A percentile compares a stretch with the other conserved stretches of the same genome.
These are phyloP conservation scores for Dillenia turbinata DNA, from an alignment of 164 flowering plant genomes.

Conservation along the genomic window DNA sequence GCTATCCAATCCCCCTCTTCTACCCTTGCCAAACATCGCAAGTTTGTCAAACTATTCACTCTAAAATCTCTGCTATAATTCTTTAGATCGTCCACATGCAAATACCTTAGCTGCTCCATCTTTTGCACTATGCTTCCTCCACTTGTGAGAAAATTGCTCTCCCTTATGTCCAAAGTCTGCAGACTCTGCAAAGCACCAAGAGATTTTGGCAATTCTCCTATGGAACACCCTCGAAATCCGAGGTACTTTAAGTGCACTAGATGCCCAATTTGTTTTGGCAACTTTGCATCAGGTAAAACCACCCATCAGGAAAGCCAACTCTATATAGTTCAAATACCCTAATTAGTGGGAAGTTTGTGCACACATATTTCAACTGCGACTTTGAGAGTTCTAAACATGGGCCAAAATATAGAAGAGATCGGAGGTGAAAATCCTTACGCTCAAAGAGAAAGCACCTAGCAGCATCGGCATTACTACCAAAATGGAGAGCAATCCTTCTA, in stretches of 20 bases:
- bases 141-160: not conserved
- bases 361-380: too few relatives aligned
- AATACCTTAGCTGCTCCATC: conserved; percentile 13
- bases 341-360: too few relatives aligned
- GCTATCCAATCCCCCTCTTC: not conserved
- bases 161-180: conserved; percentile 12
- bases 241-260: too few relatives aligned
- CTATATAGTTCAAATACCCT: too few relatives aligned
- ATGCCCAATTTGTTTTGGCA: too few relatives aligned
- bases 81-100: not conserved
- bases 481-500: too few relatives aligned
- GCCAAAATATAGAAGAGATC: too few relatives aligned
- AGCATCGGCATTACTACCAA: too few relatives aligned
- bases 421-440: too few relatives aligned
- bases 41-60: conserved; percentile 11
- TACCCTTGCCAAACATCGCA: conserved; percentile 16
- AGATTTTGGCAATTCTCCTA: conserved; percentile 9
- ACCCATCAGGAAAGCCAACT: not conserved
- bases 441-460: too few relatives aligned
- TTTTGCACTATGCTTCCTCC: conserved; percentile 14
- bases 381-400: too few relatives aligned
- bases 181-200: conserved; percentile 15
- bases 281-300: too few relatives aligned
- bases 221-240: not conserved
- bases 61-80: not conserved